Base-by-base conservation (phyloP, 2,329 filamentous ascomycete species). In the Dactylellina cionopaga region DNA sequence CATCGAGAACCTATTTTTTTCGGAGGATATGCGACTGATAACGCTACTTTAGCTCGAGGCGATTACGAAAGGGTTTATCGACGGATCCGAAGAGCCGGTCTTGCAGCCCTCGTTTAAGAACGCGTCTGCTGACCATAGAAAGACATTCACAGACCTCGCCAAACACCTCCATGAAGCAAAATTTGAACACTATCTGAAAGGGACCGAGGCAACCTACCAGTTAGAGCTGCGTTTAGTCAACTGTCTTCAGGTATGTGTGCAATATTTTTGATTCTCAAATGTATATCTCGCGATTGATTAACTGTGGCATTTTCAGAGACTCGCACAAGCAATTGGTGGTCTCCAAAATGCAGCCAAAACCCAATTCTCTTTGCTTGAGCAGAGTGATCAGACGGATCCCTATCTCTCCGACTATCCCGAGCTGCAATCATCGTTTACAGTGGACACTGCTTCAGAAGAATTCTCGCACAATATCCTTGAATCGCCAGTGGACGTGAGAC, bases 301-400 rank as follows among this genome's bases (percentile, higher is more conserved):
- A 19, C 25, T 33, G 7, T 49, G 19, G 39, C n/a, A 46, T 46
- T 39, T 49, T 9, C 35, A 96, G 79, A 88, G 87, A 47, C 84
- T 98, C 25, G 89, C 92, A 3, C 93, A 97, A 79, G 92, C 92
- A 75, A 89, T 97, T 75, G 93, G 94, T 79, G 95, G 94, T 5
- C 82, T 99, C 77, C 87, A 92, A 75, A 96, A 92, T 82, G 92
- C 95, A 31, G 91, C 95, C 24, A 87, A 90, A 68, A 93, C 92
- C 19, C 94, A 99, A 78, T 96, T 98, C 78, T 87, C 90, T 13
- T 85, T 98, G 29, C 83, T 96, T 31, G 88, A 89, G 72, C 90
- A 95, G 78, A 72, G 68, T 33, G 68, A 72, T 49, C 59, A 54
- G 22, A 65, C 59, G 7, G 68, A 72, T 51, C 68, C 68, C 15